These are phyloP conservation scores for Crithidia mellificae DNA, from an alignment of 208 protist species.

Conservation along the genomic window DNA sequence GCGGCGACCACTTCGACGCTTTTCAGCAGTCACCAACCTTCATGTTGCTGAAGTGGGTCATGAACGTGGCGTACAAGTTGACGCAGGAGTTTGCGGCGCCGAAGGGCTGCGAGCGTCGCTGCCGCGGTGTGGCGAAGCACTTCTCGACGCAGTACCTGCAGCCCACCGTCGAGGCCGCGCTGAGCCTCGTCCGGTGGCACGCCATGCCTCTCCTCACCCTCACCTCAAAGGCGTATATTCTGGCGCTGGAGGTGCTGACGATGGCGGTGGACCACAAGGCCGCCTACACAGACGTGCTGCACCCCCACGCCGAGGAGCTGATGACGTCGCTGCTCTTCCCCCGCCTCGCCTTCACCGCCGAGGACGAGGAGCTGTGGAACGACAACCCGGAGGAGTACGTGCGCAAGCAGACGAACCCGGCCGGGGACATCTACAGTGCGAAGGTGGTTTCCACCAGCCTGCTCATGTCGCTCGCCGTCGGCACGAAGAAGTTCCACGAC, in stretches of 20 bases:
- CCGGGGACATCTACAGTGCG: slow-evolving; percentile 81
- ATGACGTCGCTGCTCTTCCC: slow-evolving; percentile 88
- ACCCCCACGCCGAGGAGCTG: slow-evolving; percentile 66
- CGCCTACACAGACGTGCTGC: slow-evolving; percentile 52
- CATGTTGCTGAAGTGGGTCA: slow-evolving; percentile 65
- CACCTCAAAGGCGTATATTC: slow-evolving; percentile 87
- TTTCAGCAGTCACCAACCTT: slow-evolving; percentile 69
- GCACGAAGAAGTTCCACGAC: slow-evolving; percentile 73
- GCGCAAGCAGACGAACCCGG: slow-evolving; percentile 77
- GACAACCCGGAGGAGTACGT: slow-evolving; percentile 93
- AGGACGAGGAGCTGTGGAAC: slow-evolving; percentile 87
- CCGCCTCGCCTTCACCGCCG: slow-evolving; percentile 77
- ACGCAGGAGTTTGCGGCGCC: slow-evolving; percentile 63
- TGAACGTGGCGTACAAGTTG: slow-evolving; percentile 52
- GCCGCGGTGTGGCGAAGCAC: slow-evolving; percentile 50
- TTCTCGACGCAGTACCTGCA: slow-evolving; percentile 50
- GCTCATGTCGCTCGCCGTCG: slow-evolving; percentile 62
- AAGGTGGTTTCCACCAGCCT: slow-evolving; percentile 73
- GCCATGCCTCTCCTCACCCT: slow-evolving; percentile 41
- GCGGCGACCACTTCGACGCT: slow-evolving; percentile 56
- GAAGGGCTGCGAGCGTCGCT: slow-evolving; percentile 65
- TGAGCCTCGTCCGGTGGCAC: slow-evolving; percentile 82
- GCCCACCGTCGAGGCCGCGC: slow-evolving; percentile 43
- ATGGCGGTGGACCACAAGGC: slow-evolving; percentile 44
- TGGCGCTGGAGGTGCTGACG: slow-evolving; percentile 72